Evolutionary conservation across 306 rosid genomes (phyloP), one percentile per base, ranked within the genome.

Genomic region (Lathyrus oleraceus): DNA sequence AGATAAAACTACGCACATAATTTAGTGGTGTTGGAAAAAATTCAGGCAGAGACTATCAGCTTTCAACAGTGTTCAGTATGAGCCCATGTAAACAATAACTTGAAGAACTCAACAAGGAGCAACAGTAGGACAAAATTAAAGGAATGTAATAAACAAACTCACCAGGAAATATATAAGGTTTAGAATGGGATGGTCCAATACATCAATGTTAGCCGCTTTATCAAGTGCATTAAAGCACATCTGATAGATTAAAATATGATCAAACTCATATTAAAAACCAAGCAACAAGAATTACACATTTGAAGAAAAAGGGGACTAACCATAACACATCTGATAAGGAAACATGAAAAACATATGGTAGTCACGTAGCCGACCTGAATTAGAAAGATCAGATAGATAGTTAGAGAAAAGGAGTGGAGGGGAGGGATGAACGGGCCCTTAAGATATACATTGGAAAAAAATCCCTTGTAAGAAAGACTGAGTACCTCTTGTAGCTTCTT

Each of bases 401-500:
- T 57, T 10, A 1, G 25, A 36, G 14, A 7, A 8, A 54, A 30
- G 54, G 57, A 21, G 74, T 38, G 56, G 42, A 12, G 25, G 42
- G 42, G 56, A 54, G 39, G 32, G 21, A 58, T 30, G 43, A 19
- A 12, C 44, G 30, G 32, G 45, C 39, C 32, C 6, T 10, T 57
- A 38, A 30, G 36, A 59, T 49, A 65, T 17, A 8, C 21, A 23
- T 32, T 32, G 49, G 53, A 36, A 65, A 13, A 49, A 39, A 35
- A 15, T 23, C 36, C 56, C 2, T 61, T 70, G 35, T 53, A 67
- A 57, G 70, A 58, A 67, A 57, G 70, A 58, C 65, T 28, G 38
- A 54, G 76, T 82, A 91, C 99, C 96, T 94, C 99, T 78, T 91
- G 99, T 74, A 94, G 93, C 95, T 94, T 94, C 89, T 94, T 94